Conservation (phyloP, 805 yeast species). For the Metschnikowia lunata region DNA sequence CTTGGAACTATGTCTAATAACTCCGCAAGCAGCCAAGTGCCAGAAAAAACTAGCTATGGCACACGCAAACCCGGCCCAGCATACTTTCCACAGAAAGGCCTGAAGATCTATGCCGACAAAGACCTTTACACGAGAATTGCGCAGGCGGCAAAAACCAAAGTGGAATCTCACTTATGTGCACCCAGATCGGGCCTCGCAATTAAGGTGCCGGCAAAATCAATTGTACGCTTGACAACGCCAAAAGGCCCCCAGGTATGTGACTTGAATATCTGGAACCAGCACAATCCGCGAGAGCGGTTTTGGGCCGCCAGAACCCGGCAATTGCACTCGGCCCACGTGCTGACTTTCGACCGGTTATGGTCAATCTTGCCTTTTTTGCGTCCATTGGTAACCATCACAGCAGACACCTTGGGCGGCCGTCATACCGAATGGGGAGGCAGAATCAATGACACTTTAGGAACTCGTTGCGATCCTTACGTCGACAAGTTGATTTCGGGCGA, state of each 20-base stretch:
- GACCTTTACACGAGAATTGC: constrained; percentile 45
- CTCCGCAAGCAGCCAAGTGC: constrained; percentile 23
- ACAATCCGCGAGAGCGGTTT: constrained; percentile 58
- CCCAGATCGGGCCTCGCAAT: constrained; percentile 60
- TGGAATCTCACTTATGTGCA: constrained; percentile 41
- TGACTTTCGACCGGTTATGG: constrained; percentile 60
- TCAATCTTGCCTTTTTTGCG: constrained; percentile 62
- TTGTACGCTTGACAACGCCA: constrained; percentile 57
- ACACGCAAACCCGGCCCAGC: constrained; percentile 49
- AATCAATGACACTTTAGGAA: constrained; percentile 62
- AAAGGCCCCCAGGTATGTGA: constrained; percentile 73
- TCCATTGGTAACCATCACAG: constrained; percentile 61
- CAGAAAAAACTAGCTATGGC: constrained; percentile 31
- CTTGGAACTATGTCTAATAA: background rate
- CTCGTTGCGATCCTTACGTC: constrained; percentile 67
- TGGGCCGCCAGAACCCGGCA: constrained; percentile 72
- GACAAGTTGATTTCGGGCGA: constrained; percentile 61
- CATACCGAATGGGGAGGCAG: constrained; percentile 64
- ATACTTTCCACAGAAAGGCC: constrained; percentile 52
- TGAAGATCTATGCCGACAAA: constrained; percentile 49
- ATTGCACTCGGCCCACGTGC: constrained; percentile 58
- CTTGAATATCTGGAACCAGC: constrained; percentile 58
- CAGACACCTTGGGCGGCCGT: constrained; percentile 51
- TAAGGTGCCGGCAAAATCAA: constrained; percentile 56
- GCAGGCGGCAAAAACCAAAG: constrained; percentile 38